A percentile compares a stretch with the other conserved stretches of the same genome.
These are phyloP conservation scores for Naegleria gruberi DNA, from an alignment of 208 protist species.

Conservation along the genomic window DNA sequence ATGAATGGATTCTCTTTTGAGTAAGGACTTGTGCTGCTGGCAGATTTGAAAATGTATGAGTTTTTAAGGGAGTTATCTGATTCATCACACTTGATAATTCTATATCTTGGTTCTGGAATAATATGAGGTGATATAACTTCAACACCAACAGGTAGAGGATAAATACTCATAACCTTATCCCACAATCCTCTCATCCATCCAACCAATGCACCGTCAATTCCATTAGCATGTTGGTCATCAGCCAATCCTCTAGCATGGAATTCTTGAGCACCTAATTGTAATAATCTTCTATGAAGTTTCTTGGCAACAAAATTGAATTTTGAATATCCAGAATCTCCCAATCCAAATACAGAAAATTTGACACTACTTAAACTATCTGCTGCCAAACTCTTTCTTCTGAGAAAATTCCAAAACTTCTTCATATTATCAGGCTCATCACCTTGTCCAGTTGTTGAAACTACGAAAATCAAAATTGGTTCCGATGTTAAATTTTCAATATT, in stretches of 20 bases:
- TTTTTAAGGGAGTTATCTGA: not conserved
- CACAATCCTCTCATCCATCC: not conserved
- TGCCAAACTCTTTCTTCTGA: constrained; percentile 4
- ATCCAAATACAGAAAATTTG: constrained; percentile 71
- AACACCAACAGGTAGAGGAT: not conserved
- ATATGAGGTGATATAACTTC: not conserved
- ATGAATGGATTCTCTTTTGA: not conserved
- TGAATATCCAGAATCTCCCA: constrained; percentile 71
- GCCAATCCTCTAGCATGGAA: constrained; percentile 50
- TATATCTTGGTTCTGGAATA: not conserved
- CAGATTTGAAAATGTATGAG: not conserved
- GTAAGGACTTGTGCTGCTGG: not conserved
- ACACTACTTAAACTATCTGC: constrained; percentile 44
- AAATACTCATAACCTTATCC: not conserved
- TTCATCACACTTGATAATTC: not conserved
- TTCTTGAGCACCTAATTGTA: constrained; percentile 51
- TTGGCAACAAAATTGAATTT: constrained; percentile 83
- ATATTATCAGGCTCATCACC: constrained; percentile 20
- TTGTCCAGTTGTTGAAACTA: constrained; percentile 17
- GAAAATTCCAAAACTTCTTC: constrained; percentile 16
- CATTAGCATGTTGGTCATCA: constrained; percentile 61
- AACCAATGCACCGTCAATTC: constrained; percentile 1
- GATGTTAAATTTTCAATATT: not conserved
- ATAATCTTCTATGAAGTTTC: constrained; percentile 75
- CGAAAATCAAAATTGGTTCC: constrained; percentile 13